These are phyloP conservation scores for Massarina eburnea DNA, from an alignment of 2,329 filamentous ascomycete species.

Conservation along the genomic window DNA sequence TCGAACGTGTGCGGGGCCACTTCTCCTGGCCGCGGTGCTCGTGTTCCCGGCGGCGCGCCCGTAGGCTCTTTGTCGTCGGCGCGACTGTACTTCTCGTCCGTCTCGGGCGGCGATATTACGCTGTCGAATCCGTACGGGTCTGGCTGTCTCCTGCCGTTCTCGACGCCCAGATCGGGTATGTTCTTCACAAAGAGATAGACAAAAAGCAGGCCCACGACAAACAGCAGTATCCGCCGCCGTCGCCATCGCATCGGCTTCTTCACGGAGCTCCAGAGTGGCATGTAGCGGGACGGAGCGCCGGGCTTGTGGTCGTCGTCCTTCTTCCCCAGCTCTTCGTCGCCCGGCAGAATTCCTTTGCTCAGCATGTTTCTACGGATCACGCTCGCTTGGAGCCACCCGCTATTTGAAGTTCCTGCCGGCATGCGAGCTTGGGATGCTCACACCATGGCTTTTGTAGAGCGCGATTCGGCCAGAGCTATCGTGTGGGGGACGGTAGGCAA, in stretches of 20 bases:
- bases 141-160: background rate
- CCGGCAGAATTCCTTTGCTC: slow-evolving; percentile 48
- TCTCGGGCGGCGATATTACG: slow-evolving; percentile 8
- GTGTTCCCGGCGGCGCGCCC: slow-evolving; percentile 31
- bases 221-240: slow-evolving; percentile 51
- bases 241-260: slow-evolving; percentile 44
- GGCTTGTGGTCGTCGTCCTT: slow-evolving; percentile 63
- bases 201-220: slow-evolving; percentile 46
- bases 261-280: slow-evolving; percentile 22
- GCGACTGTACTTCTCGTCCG: slow-evolving; percentile 9
- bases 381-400: slow-evolving; percentile 30
- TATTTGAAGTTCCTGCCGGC: slow-evolving; percentile 23
- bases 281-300: slow-evolving; percentile 32
- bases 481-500: slow-evolving; percentile 17
- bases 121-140: slow-evolving; percentile 1
- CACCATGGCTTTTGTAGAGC: slow-evolving; percentile 22
- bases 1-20: slow-evolving; percentile 53
- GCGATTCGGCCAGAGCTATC: slow-evolving; percentile 4
- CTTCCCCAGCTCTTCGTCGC: slow-evolving; percentile 66
- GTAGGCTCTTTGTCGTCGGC: slow-evolving; percentile 23
- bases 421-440: slow-evolving; percentile 21
- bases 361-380: slow-evolving; percentile 33
- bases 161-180: slow-evolving; percentile 49
- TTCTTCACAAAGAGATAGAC: slow-evolving; percentile 68
- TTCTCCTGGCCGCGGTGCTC: slow-evolving; percentile 16